Conservation (phyloP, 2,329 filamentous ascomycete genomes). For the Fusarium hainanense region DNA sequence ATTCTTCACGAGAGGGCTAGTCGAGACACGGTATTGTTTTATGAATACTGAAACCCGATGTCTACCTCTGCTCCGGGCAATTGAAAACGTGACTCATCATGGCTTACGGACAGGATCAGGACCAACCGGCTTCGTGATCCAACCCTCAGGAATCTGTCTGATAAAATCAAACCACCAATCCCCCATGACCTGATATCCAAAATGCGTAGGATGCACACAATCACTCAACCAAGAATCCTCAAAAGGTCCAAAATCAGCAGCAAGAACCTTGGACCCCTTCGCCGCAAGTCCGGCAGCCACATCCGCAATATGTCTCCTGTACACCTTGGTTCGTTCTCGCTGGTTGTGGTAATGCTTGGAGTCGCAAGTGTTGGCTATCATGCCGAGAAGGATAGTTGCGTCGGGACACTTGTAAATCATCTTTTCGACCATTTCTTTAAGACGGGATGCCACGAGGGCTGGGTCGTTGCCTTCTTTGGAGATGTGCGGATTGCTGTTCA, state of each 20-base stretch:
- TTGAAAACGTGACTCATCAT: too few species aligned
- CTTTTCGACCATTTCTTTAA: constrained; percentile 19
- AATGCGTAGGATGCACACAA: constrained; percentile 40
- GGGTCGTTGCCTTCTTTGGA: constrained; percentile 26
- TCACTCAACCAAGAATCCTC: constrained; percentile 18
- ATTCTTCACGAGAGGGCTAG: not conserved
- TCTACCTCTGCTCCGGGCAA: too few species aligned
- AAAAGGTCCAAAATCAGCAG: constrained; percentile 29
- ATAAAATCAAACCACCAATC: constrained; percentile 44
- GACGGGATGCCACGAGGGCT: not conserved
- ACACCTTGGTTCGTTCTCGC: not conserved
- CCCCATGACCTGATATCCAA: constrained; percentile 32
- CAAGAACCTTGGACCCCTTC: not conserved
- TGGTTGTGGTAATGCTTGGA: not conserved
- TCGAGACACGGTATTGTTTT: not conserved
- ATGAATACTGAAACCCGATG: too few species aligned
- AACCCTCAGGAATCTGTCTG: constrained; percentile 33
- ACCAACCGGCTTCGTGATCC: constrained; percentile 34
- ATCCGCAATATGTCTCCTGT: not conserved
- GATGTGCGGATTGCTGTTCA: constrained; percentile 14
- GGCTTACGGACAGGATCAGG: constrained; percentile 4
- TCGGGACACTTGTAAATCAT: constrained; percentile 22
- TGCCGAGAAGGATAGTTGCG: constrained; percentile 20
- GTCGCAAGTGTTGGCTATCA: constrained; percentile 21
- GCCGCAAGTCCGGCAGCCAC: not conserved